Evolutionary conservation across 2,329 filamentous ascomycete genomes (phyloP).

Genomic region (Penicillium italicum): DNA sequence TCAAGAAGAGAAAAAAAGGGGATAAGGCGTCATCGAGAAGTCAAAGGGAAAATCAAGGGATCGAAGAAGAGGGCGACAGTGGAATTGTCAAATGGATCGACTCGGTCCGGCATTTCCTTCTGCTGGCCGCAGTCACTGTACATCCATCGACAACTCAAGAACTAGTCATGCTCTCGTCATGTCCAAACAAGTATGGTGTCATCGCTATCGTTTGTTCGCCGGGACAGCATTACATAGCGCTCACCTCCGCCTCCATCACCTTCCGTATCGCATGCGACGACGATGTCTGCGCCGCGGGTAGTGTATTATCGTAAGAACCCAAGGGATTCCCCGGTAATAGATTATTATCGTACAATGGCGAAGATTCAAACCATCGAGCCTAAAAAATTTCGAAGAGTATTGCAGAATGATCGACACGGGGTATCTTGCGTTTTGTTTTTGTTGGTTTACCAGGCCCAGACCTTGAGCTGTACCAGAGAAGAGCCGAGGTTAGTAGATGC

Average conservation of each 20-base stretch:
- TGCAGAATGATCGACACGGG: conserved; percentile 35
- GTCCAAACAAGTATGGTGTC: conserved; percentile 23
- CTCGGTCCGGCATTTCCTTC: conserved; percentile 3
- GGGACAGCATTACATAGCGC: conserved; percentile 14
- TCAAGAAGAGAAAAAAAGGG: conserved; percentile 30
- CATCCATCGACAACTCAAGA: conserved; percentile 12
- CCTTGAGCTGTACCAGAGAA: conserved; percentile 63
- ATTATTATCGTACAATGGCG: conserved; percentile 48
- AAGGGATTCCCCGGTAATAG: conserved; percentile 29
- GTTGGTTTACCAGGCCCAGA: conserved; percentile 70
- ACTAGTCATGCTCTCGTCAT: conserved; percentile 19
- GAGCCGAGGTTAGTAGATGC: conserved; percentile 6
- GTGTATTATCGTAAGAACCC: conserved; percentile 31
- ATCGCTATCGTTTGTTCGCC: conserved; percentile 28
- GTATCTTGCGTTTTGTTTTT: conserved; percentile 33
- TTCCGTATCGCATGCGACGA: conserved; percentile 25
- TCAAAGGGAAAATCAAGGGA: conserved; percentile 13
- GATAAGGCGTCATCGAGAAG: conserved; percentile 23
- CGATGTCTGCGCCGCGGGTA: conserved; percentile 24
- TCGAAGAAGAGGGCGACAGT: conserved; percentile 8
- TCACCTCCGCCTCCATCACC: conserved; percentile 20
- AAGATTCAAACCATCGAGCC: conserved; percentile 34
- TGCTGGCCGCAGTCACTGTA: conserved; percentile 6
- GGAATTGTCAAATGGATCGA: conserved; percentile 6
- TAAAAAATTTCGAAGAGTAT: conserved; percentile 36